phyloP scores from a whole-genome alignment of 257 asterid species.

The Solanum bulbocastanum region DNA sequence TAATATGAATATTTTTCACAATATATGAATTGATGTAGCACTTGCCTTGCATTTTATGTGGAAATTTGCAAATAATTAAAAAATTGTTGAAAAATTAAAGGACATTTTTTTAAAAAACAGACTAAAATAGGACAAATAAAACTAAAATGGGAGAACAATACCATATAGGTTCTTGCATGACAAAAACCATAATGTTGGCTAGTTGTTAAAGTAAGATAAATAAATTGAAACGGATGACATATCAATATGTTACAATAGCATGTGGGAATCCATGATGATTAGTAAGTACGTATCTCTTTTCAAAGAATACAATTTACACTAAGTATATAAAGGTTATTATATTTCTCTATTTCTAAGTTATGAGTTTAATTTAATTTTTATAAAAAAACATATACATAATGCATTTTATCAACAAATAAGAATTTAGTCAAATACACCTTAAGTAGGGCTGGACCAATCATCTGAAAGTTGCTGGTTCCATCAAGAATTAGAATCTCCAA shows the following conservation, averaged over 20 bases:
- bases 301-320: too few relatives aligned
- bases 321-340: too few relatives aligned
- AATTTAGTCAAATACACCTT: background rate
- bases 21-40: background rate
- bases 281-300: background rate
- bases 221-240: too few relatives aligned
- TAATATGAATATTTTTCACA: too few relatives aligned
- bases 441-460: background rate
- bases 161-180: background rate
- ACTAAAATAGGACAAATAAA: too few relatives aligned
- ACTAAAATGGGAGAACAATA: background rate
- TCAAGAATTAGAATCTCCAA: background rate
- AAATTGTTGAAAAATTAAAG: background rate
- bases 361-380: too few relatives aligned
- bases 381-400: too few relatives aligned
- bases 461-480: background rate
- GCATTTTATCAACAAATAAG: too few relatives aligned
- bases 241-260: background rate
- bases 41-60: background rate
- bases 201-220: too few relatives aligned
- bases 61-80: background rate
- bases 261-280: background rate
- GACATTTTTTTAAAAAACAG: too few relatives aligned
- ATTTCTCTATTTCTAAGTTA: background rate
- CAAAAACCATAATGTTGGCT: background rate